phyloP scores from a whole-genome alignment of 169 alveolate genomes.

The Babesia ovis region DNA sequence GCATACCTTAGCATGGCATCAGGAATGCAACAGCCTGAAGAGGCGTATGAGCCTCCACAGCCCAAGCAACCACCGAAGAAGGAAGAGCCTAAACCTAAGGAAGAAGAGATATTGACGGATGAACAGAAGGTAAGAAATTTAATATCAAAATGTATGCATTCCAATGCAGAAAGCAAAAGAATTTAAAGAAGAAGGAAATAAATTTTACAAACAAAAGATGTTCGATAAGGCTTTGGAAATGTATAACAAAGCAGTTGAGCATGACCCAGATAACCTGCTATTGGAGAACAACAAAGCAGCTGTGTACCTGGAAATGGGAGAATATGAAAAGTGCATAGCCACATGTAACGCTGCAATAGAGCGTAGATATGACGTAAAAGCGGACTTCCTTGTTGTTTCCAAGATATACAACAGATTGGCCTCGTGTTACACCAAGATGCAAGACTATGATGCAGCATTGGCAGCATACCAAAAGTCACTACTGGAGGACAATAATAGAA shows the following conservation, averaged over 20 bases:
- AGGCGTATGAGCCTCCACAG: slow-evolving; percentile 41
- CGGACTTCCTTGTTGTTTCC: slow-evolving; percentile 86
- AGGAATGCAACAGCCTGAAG: slow-evolving; percentile 25
- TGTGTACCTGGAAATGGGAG: slow-evolving; percentile 93
- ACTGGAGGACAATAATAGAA: slow-evolving; percentile 90
- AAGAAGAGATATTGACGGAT: slow-evolving; percentile 55
- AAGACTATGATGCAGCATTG: slow-evolving; percentile 87
- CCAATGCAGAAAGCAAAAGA: slow-evolving; percentile 72
- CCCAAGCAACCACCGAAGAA: slow-evolving; percentile 30
- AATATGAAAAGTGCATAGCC: slow-evolving; percentile 89
- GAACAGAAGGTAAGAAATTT: slow-evolving; percentile 30
- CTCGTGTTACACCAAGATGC: slow-evolving; percentile 81
- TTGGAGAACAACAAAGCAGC: slow-evolving; percentile 92
- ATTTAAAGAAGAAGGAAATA: slow-evolving; percentile 81
- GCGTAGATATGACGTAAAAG: slow-evolving; percentile 88
- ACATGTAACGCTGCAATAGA: slow-evolving; percentile 91
- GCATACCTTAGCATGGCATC: slow-evolving; percentile 58
- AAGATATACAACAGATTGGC: slow-evolving; percentile 88
- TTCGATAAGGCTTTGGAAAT: slow-evolving; percentile 92
- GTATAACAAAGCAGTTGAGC: slow-evolving; percentile 91
- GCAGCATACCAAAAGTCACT: slow-evolving; percentile 89
- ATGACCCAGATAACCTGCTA: slow-evolving; percentile 86
- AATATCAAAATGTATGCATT: slow-evolving; percentile 19
- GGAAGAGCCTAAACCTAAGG: slow-evolving; percentile 56
- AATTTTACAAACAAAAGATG: slow-evolving; percentile 85